Conservation (phyloP, 2,329 filamentous ascomycete species). For the Cercospora brassicicola region DNA sequence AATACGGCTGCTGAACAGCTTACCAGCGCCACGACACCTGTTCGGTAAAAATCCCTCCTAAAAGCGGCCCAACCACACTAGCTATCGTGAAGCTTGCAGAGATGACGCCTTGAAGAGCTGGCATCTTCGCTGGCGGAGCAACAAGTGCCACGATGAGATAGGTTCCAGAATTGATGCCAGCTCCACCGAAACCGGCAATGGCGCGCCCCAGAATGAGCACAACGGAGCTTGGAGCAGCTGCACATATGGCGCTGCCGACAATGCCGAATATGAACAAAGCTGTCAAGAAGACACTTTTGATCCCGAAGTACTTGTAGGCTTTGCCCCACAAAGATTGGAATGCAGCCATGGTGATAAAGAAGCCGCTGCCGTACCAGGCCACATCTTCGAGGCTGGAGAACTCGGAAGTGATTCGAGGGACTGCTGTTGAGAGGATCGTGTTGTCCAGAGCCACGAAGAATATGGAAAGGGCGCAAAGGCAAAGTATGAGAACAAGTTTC, state of each 20-base stretch:
- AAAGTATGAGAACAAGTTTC: too few species aligned
- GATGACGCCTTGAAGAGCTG: background rate
- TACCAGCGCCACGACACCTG: slow-evolving; percentile 64
- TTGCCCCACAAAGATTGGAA: slow-evolving; percentile 8
- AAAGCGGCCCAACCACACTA: slow-evolving; percentile 57
- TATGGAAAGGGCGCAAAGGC: background rate
- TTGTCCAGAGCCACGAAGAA: slow-evolving; percentile 12
- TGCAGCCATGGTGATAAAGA: slow-evolving; percentile 47
- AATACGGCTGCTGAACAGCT: background rate
- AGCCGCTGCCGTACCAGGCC: slow-evolving; percentile 44
- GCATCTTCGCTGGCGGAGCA: slow-evolving; percentile 2
- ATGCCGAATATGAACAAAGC: slow-evolving; percentile 44
- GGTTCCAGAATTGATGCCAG: slow-evolving; percentile 50
- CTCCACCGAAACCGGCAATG: slow-evolving; percentile 54
- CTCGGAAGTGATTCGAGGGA: slow-evolving; percentile 46
- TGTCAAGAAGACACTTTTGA: slow-evolving; percentile 43
- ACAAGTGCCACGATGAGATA: slow-evolving; percentile 10
- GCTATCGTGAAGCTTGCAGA: slow-evolving; percentile 38
- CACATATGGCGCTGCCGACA: slow-evolving; percentile 53
- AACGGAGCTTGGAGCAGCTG: slow-evolving; percentile 41
- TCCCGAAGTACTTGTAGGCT: background rate
- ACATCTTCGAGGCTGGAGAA: slow-evolving; percentile 42
- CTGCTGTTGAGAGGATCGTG: slow-evolving; percentile 45
- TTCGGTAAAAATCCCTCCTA: slow-evolving; percentile 66
- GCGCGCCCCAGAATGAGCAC: slow-evolving; percentile 48